Conservation (phyloP, 78 protist genomes). For the Emiliania huxleyi region DNA sequence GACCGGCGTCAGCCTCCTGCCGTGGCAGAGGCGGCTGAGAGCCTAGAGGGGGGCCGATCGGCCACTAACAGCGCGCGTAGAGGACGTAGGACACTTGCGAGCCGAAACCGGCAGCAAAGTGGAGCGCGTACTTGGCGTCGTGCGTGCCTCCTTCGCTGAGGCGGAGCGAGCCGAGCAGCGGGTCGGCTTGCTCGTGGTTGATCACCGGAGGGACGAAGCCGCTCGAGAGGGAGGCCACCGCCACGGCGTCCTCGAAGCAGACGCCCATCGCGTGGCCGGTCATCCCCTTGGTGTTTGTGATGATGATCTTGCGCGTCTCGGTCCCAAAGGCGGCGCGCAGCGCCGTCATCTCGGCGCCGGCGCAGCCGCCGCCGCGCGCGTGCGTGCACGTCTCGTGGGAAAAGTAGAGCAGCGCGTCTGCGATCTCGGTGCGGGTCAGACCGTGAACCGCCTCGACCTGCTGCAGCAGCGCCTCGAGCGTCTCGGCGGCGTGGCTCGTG, state of each 20-base stretch:
- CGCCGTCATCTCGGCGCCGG: neutral
- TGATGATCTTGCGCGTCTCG: neutral
- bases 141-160: neutral
- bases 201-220: neutral
- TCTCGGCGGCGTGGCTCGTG: neutral
- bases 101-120: constrained; percentile 29
- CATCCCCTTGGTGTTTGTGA: neutral
- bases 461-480: neutral
- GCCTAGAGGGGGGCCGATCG: too few species aligned
- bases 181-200: neutral
- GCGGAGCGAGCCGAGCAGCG: neutral
- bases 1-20: too few species aligned
- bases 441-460: neutral
- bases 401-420: neutral
- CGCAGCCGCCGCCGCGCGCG: constrained; percentile 8
- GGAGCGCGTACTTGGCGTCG: neutral
- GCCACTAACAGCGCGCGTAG: too few species aligned
- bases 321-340: neutral
- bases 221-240: neutral
- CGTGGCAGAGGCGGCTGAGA: too few species aligned
- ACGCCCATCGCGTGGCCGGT: constrained; percentile 20
- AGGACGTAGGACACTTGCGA: constrained; percentile 1
- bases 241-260: constrained; percentile 8
- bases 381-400: neutral
- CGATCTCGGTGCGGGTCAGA: neutral